phyloP scores from a whole-genome alignment of 495 filamentous ascomycete genomes.

The Trichoderma orchidacearum region DNA sequence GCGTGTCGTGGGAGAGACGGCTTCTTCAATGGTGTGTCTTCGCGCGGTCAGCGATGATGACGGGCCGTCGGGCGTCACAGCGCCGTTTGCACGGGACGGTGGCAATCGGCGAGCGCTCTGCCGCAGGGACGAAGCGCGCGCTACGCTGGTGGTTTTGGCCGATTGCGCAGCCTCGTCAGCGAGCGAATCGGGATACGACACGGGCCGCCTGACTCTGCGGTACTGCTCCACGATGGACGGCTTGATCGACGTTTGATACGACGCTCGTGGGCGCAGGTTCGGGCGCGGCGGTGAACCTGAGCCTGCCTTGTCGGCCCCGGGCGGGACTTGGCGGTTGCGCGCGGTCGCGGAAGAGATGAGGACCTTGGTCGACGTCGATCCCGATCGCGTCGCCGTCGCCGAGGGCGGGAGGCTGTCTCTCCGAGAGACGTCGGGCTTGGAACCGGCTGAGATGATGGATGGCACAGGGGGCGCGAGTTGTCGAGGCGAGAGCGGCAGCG shows the following conservation, averaged over 20 bases:
- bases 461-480: not conserved
- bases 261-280: conserved; percentile 17
- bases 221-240: conserved; percentile 9
- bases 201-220: conserved; percentile 20
- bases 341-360: not conserved
- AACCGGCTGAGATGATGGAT: not conserved
- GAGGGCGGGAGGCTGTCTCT: conserved; percentile 5
- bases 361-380: not conserved
- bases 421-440: conserved; percentile 4
- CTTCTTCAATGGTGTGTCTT: not conserved
- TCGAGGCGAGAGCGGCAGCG: not conserved
- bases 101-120: not conserved
- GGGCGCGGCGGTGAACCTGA: conserved; percentile 6
- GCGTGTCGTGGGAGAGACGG: not conserved
- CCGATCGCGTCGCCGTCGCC: conserved; percentile 3
- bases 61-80: not conserved
- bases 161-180: conserved; percentile 1
- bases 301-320: conserved; percentile 6
- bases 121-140: conserved; percentile 8
- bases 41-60: not conserved
- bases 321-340: conserved; percentile 2
- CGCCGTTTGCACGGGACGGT: not conserved
- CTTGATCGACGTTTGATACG: conserved; percentile 17
- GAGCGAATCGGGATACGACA: conserved; percentile 23
- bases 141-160: not conserved